Evolutionary conservation across 2,329 filamentous ascomycete genomes (phyloP).

Genomic region (Fusarium beomiforme): DNA sequence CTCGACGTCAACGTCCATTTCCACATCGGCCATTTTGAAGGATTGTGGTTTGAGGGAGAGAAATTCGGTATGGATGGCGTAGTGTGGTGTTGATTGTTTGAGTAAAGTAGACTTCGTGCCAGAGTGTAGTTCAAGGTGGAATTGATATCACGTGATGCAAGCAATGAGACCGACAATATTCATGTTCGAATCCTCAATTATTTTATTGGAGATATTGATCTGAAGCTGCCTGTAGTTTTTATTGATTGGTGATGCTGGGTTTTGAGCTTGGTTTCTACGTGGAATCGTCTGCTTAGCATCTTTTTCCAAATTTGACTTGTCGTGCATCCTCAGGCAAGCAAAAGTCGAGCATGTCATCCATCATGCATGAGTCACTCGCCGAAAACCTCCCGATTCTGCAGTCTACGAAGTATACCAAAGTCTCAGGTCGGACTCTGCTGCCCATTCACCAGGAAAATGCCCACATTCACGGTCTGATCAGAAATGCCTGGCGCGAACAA

Average conservation of each 20-base stretch:
- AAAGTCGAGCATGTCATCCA: conserved; percentile 23
- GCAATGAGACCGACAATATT: neutral
- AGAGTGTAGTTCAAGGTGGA: conserved; percentile 9
- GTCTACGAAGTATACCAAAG: conserved; percentile 5
- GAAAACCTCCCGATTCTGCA: conserved; percentile 2
- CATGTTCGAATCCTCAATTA: neutral
- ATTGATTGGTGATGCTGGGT: neutral
- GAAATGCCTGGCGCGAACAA: conserved; percentile 41
- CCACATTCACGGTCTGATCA: conserved; percentile 25
- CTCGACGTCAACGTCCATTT: conserved; percentile 67
- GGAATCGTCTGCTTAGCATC: neutral
- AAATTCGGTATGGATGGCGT: neutral
- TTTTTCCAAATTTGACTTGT: neutral
- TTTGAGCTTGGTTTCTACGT: neutral
- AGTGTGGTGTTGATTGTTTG: neutral
- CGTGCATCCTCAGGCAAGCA: conserved; percentile 18
- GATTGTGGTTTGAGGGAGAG: neutral
- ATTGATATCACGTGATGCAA: conserved; percentile 28
- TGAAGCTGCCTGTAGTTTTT: neutral
- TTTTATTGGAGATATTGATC: neutral
- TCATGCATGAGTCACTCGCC: conserved; percentile 39
- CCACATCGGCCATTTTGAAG: conserved; percentile 60
- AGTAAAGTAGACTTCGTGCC: neutral
- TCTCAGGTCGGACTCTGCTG: neutral
- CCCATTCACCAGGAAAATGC: neutral